Base-by-base conservation (phyloP, 495 filamentous ascomycete genomes). In the Bombardia bombarda region DNA sequence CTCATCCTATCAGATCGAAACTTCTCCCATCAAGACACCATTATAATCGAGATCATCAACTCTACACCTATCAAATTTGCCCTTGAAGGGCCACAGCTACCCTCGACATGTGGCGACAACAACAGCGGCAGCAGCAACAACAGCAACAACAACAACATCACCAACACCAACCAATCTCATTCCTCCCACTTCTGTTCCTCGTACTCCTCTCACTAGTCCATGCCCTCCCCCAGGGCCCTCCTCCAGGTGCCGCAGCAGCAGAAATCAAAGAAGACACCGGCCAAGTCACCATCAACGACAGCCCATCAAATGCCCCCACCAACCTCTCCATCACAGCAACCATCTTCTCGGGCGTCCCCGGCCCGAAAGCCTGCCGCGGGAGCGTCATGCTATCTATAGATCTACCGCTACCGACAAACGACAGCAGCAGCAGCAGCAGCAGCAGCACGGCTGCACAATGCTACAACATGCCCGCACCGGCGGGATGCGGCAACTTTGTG, bases 311-410 rank as follows among this genome's bases (percentile, higher is more conserved):
- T 46, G 40, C 52, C 24, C 46, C 49, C 10, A 47, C 58, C 12
- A 30, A 47, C 7, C 42, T 65, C 3, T 49, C 61, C 25, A 63
- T 65, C 51, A 49, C 50, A 0, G 61, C 58, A 2, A 46, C 58
- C 16, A 46, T 69, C 38, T 67, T 65, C 49, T 55, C 56, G n/a
- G 53, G 58, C 4, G 40, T 57, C n/a, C 65, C 60, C 0, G 65
- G 65, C 1, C 61, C 65, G 1, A 61, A 55, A 14, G 37, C 48
- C 31, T 68, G 66, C 32, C 61, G 63, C 34, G 66, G 66, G 7
- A 41, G 20, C 26, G 47, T 55, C 16, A 45, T 68, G 32, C 26
- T 53, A 21, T 40, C 39, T 2, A 30, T 69, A 31, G 38, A 35
- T 21, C 38, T 66, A 1, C 50, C 61, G 2, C 55, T 49, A 13